Evolutionary conservation across 2,329 filamentous ascomycete species (phyloP), one percentile per base, ranked within the genome.

Genomic region (Fusarium torreyae): DNA sequence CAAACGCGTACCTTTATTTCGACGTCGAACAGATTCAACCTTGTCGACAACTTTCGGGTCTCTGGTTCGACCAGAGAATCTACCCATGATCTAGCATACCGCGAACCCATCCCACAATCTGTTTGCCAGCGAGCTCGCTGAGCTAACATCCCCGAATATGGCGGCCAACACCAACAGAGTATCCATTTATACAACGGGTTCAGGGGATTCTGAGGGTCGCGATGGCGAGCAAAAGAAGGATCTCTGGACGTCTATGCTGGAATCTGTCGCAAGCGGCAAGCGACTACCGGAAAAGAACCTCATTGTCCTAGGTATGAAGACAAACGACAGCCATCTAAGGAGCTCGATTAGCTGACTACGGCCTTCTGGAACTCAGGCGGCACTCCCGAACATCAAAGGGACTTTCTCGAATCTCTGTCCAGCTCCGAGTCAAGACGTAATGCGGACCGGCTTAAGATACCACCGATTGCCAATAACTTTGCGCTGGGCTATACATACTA

Each of bases 401-500:
- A 97, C 73, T 96, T 97, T 75, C 85, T 97, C 45, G 93, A 93
- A 73, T 84, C 85, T 6, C 78, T 89, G 28, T 86, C 87, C 45
- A 84, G 81, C 71, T 83, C 83, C 66, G 88, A 89, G 56, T 80
- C 82, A 57, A 83, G 84, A 75, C 83, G 85, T 71, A 84, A 80
- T 68, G 81, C 83, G 71, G 89, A 87, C 79, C 85, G 83, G 75
- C 85, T 85, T 77, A 90, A 88, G 78, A 87, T 87, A 65, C 91
- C 93, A 3, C 93, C 94, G 22, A 88, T 97, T 76, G 94, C 94
- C 57, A 98, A 98, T 77, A 92, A 92, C 77, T 97, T 97, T 80
- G 94, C 94, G 13, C 83, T 98, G 63, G 94, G 94, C 52, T 98
- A 98, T 79, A 97, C 94, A 55, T 98, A 97, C 81, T 94, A 97